Conservation (phyloP, 192 early-diverging fungal genomes). For the Kickxella alabastrina region DNA sequence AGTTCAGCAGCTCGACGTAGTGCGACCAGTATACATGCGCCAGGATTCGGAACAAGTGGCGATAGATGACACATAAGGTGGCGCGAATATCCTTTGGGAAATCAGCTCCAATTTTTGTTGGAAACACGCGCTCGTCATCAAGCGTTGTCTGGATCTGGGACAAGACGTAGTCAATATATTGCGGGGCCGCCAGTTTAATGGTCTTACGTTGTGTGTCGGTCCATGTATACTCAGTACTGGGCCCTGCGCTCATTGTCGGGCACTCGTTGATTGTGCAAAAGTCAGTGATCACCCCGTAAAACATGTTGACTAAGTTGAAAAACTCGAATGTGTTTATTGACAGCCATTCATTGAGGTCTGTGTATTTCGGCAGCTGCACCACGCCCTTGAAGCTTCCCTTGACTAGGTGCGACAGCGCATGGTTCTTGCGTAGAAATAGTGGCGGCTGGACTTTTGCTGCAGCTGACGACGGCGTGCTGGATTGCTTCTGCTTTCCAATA, state of each 20-base stretch:
- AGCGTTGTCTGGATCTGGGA: conserved; percentile 81
- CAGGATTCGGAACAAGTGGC: conserved; percentile 84
- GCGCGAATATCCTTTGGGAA: conserved; percentile 78
- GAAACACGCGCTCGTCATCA: conserved; percentile 88
- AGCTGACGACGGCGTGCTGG: conserved; percentile 14
- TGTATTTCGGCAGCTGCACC: conserved; percentile 82
- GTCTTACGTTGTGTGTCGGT: conserved; percentile 77
- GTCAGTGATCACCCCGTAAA: conserved; percentile 83
- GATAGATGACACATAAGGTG: conserved; percentile 70
- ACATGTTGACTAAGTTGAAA: conserved; percentile 86
- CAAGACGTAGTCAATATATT: conserved; percentile 92
- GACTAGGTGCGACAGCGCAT: conserved; percentile 70
- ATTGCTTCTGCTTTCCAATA: conserved; percentile 50
- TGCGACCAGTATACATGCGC: conserved; percentile 93
- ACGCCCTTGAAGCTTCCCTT: conserved; percentile 91
- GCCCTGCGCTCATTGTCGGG: conserved; percentile 81
- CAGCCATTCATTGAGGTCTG: conserved; percentile 93
- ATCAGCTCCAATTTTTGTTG: conserved; percentile 85
- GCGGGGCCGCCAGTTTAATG: conserved; percentile 84
- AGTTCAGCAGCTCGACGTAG: conserved; percentile 78
- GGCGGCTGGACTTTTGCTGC: conserved; percentile 29
- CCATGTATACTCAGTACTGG: conserved; percentile 86
- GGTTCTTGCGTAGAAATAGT: conserved; percentile 64
- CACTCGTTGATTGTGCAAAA: conserved; percentile 82
- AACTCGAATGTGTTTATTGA: conserved; percentile 88